Conservation (phyloP, 1,139 yeast species). For the Lizanozyma gosingica region DNA sequence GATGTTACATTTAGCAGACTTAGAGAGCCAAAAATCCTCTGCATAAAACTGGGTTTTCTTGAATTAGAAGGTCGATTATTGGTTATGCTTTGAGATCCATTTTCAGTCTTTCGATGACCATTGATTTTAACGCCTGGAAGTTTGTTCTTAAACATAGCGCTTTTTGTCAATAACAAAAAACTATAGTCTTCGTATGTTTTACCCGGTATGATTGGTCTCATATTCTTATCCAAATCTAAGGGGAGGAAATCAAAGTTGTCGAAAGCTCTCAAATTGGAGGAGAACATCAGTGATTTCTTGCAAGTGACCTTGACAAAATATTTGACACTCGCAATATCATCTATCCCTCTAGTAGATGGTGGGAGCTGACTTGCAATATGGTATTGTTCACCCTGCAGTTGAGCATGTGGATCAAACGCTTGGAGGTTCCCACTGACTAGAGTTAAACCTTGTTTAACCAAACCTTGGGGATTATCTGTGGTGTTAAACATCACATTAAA, state of each 20-base stretch:
- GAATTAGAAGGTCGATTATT: constrained; percentile 5
- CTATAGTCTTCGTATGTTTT: constrained; percentile 22
- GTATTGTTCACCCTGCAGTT: constrained; percentile 11
- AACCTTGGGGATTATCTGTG: constrained; percentile 1
- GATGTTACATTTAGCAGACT: not conserved
- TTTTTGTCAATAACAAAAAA: constrained; percentile 34
- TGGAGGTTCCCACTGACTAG: not conserved
- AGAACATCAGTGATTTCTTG: constrained; percentile 44
- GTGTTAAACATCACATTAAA: constrained; percentile 21
- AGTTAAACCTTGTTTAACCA: not conserved
- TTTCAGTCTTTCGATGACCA: constrained; percentile 7
- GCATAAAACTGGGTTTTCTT: constrained; percentile 10
- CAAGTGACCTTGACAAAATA: constrained; percentile 56
- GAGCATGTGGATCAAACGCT: not conserved
- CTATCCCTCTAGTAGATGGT: constrained; percentile 44
- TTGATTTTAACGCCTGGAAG: constrained; percentile 34
- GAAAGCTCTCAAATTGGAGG: constrained; percentile 37
- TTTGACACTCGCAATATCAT: constrained; percentile 36
- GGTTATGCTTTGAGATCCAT: constrained; percentile 9
- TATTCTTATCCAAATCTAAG: constrained; percentile 29
- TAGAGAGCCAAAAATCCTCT: constrained; percentile 7
- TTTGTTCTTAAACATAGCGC: constrained; percentile 26
- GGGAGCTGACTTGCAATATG: constrained; percentile 43
- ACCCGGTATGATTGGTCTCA: constrained; percentile 14
- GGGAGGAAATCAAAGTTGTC: constrained; percentile 50